These are phyloP conservation scores for Pythium aquatile DNA, from an alignment of 352 stramenopile species.

Conservation along the genomic window DNA sequence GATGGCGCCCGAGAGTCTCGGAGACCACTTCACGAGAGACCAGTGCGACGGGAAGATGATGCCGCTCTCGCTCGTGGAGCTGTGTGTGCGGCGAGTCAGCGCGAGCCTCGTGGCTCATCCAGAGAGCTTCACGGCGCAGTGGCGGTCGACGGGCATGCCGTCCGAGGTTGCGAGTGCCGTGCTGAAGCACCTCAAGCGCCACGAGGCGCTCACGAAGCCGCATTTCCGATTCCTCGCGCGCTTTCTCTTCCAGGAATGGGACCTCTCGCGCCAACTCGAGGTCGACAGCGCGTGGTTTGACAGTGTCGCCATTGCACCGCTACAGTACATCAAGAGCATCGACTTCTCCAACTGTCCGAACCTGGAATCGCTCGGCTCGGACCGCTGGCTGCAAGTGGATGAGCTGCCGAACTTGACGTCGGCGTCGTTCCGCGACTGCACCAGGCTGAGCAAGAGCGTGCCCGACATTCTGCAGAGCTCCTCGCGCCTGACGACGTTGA, in stretches of 20 bases:
- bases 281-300: constrained; percentile 73
- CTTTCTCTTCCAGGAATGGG: constrained; percentile 63
- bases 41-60: constrained; percentile 34
- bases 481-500: constrained; percentile 47
- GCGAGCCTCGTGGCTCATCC: constrained; percentile 42
- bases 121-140: constrained; percentile 31
- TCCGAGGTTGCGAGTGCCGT: constrained; percentile 42
- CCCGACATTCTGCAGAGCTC: constrained; percentile 61
- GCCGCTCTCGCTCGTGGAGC: constrained; percentile 56
- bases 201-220: constrained; percentile 51
- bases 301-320: constrained; percentile 33
- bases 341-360: constrained; percentile 56
- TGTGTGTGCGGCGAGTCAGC: constrained; percentile 53
- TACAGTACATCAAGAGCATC: constrained; percentile 57
- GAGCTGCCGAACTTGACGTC: constrained; percentile 51
- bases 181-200: constrained; percentile 50
- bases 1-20: constrained; percentile 35
- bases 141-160: constrained; percentile 12
- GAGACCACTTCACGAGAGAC: constrained; percentile 51
- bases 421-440: constrained; percentile 55
- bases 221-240: constrained; percentile 55
- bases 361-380: constrained; percentile 48
- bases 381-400: constrained; percentile 33
- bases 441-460: constrained; percentile 37
- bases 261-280: constrained; percentile 42